These are phyloP conservation scores for Aspergillus quadricinctus DNA, from an alignment of 2,329 filamentous ascomycete genomes.

Conservation along the genomic window DNA sequence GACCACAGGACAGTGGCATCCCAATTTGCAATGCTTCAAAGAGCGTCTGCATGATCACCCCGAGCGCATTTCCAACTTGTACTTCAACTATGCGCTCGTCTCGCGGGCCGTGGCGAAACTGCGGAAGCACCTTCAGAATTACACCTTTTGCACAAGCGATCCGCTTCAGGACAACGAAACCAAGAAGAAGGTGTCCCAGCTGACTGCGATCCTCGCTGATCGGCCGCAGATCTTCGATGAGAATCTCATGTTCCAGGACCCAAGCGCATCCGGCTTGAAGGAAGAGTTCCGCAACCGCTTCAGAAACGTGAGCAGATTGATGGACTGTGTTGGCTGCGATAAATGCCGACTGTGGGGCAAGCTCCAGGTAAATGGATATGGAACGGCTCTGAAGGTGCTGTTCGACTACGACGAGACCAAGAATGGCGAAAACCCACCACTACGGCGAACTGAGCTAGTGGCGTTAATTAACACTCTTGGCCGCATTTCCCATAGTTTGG, in stretches of 20 bases:
- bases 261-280: slow-evolving; percentile 67
- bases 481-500: slow-evolving; percentile 75
- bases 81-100: slow-evolving; percentile 98
- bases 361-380: slow-evolving; percentile 89
- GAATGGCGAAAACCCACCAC: slow-evolving; percentile 59
- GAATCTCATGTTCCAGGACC: slow-evolving; percentile 82
- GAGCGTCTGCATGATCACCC: slow-evolving; percentile 77
- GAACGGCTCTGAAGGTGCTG: slow-evolving; percentile 88
- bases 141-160: slow-evolving; percentile 91
- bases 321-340: slow-evolving; percentile 98
- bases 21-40: slow-evolving; percentile 86
- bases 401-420: slow-evolving; percentile 81
- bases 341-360: slow-evolving; percentile 99
- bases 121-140: slow-evolving; percentile 71
- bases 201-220: slow-evolving; percentile 66
- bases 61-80: slow-evolving; percentile 92
- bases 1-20: slow-evolving; percentile 86
- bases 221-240: slow-evolving; percentile 83
- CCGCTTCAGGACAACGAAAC: slow-evolving; percentile 71
- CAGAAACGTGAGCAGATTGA: slow-evolving; percentile 90
- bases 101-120: slow-evolving; percentile 89
- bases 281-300: slow-evolving; percentile 98
- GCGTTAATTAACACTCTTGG: slow-evolving; percentile 92
- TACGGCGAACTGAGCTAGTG: slow-evolving; percentile 88
- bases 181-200: slow-evolving; percentile 72